Conservation (phyloP, 2,329 filamentous ascomycete species). For the Periglandula ipomoeae region DNA sequence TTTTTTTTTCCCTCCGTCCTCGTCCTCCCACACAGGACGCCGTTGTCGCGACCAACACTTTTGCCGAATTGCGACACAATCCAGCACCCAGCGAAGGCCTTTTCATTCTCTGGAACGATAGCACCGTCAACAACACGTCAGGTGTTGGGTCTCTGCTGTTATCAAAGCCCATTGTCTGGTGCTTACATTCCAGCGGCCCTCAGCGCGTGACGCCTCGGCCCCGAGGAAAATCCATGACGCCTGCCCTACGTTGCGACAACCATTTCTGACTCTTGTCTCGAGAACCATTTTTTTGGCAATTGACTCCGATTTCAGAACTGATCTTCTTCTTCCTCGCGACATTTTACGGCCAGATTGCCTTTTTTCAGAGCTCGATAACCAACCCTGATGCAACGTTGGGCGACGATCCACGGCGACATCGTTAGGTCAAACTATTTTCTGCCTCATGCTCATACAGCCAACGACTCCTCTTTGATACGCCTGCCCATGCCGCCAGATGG, state of each 20-base stretch:
- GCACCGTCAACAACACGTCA: not conserved
- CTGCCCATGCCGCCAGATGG: not conserved
- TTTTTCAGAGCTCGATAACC: not conserved
- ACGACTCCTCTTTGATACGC: not conserved
- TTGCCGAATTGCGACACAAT: not conserved
- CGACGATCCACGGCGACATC: not conserved
- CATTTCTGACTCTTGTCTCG: not conserved
- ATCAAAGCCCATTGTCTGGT: not conserved
- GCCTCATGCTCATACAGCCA: not conserved
- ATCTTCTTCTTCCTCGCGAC: too few relatives aligned
- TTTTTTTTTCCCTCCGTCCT: not conserved
- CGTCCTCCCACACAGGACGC: not conserved
- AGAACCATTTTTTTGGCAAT: not conserved
- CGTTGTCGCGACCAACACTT: not conserved
- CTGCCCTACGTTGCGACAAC: not conserved
- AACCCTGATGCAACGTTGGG: not conserved
- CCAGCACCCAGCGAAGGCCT: not conserved
- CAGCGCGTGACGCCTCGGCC: not conserved
- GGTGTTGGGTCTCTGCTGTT: not conserved
- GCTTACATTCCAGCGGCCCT: slow-evolving; percentile 2
- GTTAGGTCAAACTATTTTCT: not conserved
- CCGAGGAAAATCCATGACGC: not conserved
- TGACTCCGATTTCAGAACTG: not conserved
- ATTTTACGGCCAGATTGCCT: too few relatives aligned
- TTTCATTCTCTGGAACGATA: not conserved